Evolutionary conservation across 2,329 filamentous ascomycete species (phyloP).

Genomic region (Drechmeria coniospora): DNA sequence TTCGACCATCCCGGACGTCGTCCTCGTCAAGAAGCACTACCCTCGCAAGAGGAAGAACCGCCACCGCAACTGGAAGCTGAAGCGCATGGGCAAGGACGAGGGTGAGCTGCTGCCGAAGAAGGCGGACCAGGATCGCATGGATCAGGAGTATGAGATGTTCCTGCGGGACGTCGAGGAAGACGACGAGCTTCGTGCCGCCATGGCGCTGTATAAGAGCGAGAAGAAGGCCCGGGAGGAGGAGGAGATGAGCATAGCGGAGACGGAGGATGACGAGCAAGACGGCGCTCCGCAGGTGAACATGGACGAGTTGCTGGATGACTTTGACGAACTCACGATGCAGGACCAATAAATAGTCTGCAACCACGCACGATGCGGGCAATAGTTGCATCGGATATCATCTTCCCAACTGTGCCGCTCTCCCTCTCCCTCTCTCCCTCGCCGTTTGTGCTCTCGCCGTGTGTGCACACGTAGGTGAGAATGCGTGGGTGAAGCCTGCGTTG

Average conservation of each 20-base stretch:
- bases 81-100: slow-evolving; percentile 83
- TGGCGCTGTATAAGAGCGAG: slow-evolving; percentile 71
- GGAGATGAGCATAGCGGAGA: slow-evolving; percentile 54
- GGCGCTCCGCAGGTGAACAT: slow-evolving; percentile 57
- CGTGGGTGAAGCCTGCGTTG: too few relatives aligned
- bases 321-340: slow-evolving; percentile 58
- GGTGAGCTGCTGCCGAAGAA: slow-evolving; percentile 76
- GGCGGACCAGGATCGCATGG: slow-evolving; percentile 73
- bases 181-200: slow-evolving; percentile 65
- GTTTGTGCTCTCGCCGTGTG: too few relatives aligned
- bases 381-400: too few relatives aligned
- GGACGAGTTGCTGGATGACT: slow-evolving; percentile 78
- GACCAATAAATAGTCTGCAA: slow-evolving; percentile 9
- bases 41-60: slow-evolving; percentile 66
- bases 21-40: slow-evolving; percentile 96
- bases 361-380: too few relatives aligned
- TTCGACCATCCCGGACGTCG: slow-evolving; percentile 72
- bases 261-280: slow-evolving; percentile 44
- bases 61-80: slow-evolving; percentile 82
- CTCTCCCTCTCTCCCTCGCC: too few relatives aligned
- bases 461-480: too few relatives aligned
- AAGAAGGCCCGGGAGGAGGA: slow-evolving; percentile 38
- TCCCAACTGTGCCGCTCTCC: too few relatives aligned
- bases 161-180: slow-evolving; percentile 94
- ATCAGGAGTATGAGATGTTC: slow-evolving; percentile 95